phyloP scores from a whole-genome alignment of 2,329 filamentous ascomycete genomes.

The Monilinia fructicola region DNA sequence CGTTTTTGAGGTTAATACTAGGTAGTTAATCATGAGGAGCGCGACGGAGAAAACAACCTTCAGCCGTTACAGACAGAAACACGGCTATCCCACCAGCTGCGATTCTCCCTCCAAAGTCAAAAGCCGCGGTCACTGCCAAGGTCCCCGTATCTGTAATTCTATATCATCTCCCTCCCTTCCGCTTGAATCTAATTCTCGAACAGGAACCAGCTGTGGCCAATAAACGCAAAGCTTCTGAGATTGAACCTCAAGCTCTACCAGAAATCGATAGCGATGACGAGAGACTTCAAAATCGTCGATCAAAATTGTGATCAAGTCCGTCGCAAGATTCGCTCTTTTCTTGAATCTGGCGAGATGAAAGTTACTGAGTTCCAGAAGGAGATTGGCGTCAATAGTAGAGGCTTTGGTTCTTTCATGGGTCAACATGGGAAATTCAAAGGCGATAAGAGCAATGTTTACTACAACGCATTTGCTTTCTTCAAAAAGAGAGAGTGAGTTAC shows the following conservation, averaged over 20 bases:
- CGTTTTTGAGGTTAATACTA: background rate
- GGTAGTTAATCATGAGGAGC: background rate
- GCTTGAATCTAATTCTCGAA: background rate
- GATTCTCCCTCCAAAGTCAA: slow-evolving; percentile 7
- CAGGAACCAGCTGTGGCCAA: slow-evolving; percentile 14
- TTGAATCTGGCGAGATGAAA: slow-evolving; percentile 47
- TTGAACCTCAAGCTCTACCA: slow-evolving; percentile 19
- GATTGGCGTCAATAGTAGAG: slow-evolving; percentile 42
- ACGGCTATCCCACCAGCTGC: background rate
- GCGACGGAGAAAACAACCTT: background rate
- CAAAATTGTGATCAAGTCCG: slow-evolving; percentile 43
- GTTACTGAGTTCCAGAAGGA: slow-evolving; percentile 45
- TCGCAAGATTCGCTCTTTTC: slow-evolving; percentile 45
- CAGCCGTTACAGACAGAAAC: slow-evolving; percentile 8
- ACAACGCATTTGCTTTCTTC: slow-evolving; percentile 48
- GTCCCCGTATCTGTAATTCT: background rate
- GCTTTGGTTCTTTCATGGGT: slow-evolving; percentile 51
- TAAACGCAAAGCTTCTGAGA: slow-evolving; percentile 29
- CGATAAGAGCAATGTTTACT: slow-evolving; percentile 41
- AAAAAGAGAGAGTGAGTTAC: slow-evolving; percentile 46
- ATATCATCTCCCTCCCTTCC: background rate
- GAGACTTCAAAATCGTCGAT: slow-evolving; percentile 23
- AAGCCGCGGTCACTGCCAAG: background rate
- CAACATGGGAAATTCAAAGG: slow-evolving; percentile 46
- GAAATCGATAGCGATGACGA: slow-evolving; percentile 30